Conservation (phyloP, 768 basidiomycete species). For the Lentinula boryana region DNA sequence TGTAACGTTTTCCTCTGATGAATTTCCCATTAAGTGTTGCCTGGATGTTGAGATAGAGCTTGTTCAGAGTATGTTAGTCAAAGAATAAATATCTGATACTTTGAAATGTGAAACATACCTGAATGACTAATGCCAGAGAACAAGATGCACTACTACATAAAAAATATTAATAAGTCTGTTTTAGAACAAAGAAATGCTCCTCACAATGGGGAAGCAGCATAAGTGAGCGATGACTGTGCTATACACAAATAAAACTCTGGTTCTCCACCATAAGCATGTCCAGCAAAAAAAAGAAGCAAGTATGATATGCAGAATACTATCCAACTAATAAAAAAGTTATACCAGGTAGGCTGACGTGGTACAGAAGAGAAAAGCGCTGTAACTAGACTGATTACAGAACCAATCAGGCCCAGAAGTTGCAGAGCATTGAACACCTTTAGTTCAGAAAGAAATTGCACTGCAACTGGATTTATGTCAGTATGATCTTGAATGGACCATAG, state of each 20-base stretch:
- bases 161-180: not conserved
- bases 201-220: constrained; percentile 27
- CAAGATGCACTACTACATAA: not conserved
- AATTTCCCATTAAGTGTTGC: not conserved
- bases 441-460: not conserved
- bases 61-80: not conserved
- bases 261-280: constrained; percentile 17
- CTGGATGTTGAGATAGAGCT: not conserved
- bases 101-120: not conserved
- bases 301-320: constrained; percentile 28
- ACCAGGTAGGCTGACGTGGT: constrained; percentile 27
- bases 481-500: not conserved
- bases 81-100: too few relatives aligned
- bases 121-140: constrained; percentile 1
- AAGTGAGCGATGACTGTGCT: constrained; percentile 25
- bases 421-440: constrained; percentile 19
- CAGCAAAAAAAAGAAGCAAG: constrained; percentile 25
- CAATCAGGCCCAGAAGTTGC: constrained; percentile 21
- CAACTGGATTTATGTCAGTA: not conserved
- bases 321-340: constrained; percentile 30
- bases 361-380: constrained; percentile 21
- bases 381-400: constrained; percentile 19
- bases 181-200: constrained; percentile 1
- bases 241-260: constrained; percentile 22
- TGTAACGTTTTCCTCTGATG: not conserved